Evolutionary conservation across 2,329 filamentous ascomycete genomes (phyloP).

Genomic region (Clonostachys chloroleuca): DNA sequence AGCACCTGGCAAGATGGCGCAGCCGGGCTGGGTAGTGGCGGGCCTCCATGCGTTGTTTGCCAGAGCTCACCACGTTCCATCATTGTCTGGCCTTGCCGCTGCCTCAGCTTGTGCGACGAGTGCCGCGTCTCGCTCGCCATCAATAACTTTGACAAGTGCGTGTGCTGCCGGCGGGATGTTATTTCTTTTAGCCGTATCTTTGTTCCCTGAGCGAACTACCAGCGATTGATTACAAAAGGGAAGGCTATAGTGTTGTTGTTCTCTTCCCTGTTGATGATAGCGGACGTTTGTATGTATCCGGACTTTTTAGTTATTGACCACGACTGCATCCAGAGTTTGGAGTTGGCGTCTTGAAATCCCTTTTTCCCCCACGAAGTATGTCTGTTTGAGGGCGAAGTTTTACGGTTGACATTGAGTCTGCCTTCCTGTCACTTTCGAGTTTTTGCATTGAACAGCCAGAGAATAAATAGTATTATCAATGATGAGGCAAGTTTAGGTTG

Average conservation of each 20-base stretch:
- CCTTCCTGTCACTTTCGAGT: background rate
- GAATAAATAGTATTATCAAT: background rate
- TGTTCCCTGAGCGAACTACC: constrained; percentile 55
- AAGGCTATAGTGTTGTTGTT: too few species aligned
- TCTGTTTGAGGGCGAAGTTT: background rate
- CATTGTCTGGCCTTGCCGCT: constrained; percentile 95
- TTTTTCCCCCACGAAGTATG: too few species aligned
- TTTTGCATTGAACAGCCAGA: background rate
- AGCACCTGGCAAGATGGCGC: constrained; percentile 65
- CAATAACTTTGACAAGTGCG: constrained; percentile 96
- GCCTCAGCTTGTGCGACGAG: constrained; percentile 90
- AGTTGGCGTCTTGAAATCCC: background rate
- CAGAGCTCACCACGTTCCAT: constrained; percentile 82
- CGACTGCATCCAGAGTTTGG: background rate
- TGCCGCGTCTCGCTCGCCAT: constrained; percentile 89
- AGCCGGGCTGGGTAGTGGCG: constrained; percentile 63
- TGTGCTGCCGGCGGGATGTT: constrained; percentile 87
- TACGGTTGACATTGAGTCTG: background rate
- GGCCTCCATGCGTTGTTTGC: constrained; percentile 90
- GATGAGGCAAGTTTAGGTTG: constrained; percentile 1
- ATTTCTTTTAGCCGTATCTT: constrained; percentile 87
- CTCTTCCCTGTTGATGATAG: too few species aligned
- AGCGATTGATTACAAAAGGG: too few species aligned
- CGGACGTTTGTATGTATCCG: too few species aligned
- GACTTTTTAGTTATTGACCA: background rate